Evolutionary conservation across 495 filamentous ascomycete genomes (phyloP).

Genomic region (Lindgomyces ingoldianus): DNA sequence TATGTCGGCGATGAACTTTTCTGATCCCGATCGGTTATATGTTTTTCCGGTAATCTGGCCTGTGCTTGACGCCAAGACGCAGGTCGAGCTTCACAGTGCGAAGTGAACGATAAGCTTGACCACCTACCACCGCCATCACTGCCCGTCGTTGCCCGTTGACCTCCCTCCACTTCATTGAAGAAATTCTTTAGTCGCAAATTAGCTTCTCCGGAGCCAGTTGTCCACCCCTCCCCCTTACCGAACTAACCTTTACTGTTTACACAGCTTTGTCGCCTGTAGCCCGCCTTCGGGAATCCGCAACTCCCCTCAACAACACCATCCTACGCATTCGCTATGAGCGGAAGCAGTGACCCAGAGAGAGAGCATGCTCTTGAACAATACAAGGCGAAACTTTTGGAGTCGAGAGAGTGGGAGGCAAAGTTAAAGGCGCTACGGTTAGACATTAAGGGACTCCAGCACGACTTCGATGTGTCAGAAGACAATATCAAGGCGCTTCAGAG

Average conservation of each 20-base stretch:
- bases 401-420: constrained; percentile 98
- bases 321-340: constrained; percentile 36
- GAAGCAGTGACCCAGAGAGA: constrained; percentile 60
- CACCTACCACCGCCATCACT: not conserved
- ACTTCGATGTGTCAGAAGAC: constrained; percentile 95
- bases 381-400: constrained; percentile 91
- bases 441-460: constrained; percentile 90
- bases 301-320: not conserved
- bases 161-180: not conserved
- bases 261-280: constrained; percentile 21
- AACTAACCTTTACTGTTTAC: constrained; percentile 20
- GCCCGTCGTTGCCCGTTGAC: not conserved
- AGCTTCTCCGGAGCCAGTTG: not conserved
- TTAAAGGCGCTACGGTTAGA: constrained; percentile 87
- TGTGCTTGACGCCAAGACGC: not conserved
- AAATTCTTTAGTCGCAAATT: not conserved
- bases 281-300: constrained; percentile 24
- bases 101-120: constrained; percentile 19
- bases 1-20: constrained; percentile 29
- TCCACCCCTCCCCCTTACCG: not conserved
- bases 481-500: constrained; percentile 99
- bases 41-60: constrained; percentile 1
- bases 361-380: constrained; percentile 82
- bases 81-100: constrained; percentile 17
- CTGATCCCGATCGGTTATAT: constrained; percentile 6